Evolutionary conservation across 2,329 filamentous ascomycete species (phyloP), one percentile per base, ranked within the genome.

Genomic region (Blumeria hordei): DNA sequence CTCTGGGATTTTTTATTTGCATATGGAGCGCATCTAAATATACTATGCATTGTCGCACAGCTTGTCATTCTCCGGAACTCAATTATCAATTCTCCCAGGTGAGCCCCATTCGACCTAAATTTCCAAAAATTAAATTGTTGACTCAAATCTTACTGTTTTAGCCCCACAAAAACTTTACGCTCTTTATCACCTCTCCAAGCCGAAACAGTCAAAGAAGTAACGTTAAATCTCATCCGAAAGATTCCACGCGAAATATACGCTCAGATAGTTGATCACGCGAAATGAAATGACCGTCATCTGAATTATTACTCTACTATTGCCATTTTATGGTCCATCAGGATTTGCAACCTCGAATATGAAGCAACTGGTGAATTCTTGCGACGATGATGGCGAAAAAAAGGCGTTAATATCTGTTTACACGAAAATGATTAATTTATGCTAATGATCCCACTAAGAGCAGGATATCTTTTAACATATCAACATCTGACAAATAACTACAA

Each of bases 1-100:
- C 74, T 98, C 1, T 98, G 92, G 92, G 92, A 98, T 67, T 98
- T 98, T 62, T 69, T 98, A 21, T 94, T 98, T 64, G 90, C 92
- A 0, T 98, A 95, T 62, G 92, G 92, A 0, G 81, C 88, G 37
- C 92, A 98, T 67, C 68, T 98, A 58, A 98, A 98, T 64, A 86
- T 98, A 55, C 70, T 98, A 21, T 96, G 92, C 66, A 95, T 98
- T 59, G 92, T 96, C 14, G 90, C 90, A 12, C 92, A 98, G 69
- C 72, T 98, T 54, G 82, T 95, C 52, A 77, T 94, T 63, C 86
- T 95, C 69, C 75, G 88, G 57, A 83, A 88, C 56, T 80, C 86
- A 58, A 81, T 98, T 54, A 70, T 98, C 61, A 80, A 80, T 56
- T 94, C 85, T 56, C 76, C 83, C 6, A 94, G 85, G 88, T 94